Evolutionary conservation across 2,329 filamentous ascomycete species (phyloP).

Genomic region (Sclerotinia minor): DNA sequence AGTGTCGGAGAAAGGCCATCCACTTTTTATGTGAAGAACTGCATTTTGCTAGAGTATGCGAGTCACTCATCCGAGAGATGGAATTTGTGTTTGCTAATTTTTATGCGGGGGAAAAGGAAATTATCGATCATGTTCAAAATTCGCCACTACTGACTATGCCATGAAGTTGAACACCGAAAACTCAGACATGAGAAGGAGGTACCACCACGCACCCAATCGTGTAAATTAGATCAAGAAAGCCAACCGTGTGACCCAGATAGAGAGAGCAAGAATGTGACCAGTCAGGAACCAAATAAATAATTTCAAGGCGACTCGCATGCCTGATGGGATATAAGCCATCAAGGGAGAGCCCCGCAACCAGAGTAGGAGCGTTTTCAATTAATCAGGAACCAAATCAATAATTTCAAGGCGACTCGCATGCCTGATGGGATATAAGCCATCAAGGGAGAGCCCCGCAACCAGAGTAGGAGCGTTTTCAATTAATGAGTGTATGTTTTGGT

Average conservation of each 20-base stretch:
- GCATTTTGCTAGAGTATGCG: not conserved
- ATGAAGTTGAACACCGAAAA: not conserved
- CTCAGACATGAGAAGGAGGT: not conserved
- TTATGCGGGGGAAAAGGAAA: not conserved
- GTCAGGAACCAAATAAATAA: constrained; percentile 2
- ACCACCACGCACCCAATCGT: not conserved
- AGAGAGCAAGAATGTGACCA: constrained; percentile 2
- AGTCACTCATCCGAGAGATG: not conserved
- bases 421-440: constrained; percentile 16
- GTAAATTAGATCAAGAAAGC: not conserved
- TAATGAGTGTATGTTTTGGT: not conserved
- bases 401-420: too few relatives aligned
- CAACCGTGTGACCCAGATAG: not conserved
- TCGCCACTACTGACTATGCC: not conserved
- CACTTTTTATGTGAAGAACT: not conserved
- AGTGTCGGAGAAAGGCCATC: not conserved
- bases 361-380: constrained; percentile 24
- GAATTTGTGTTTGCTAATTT: not conserved
- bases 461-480: constrained; percentile 25
- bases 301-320: constrained; percentile 19
- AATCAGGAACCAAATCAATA: too few relatives aligned
- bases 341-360: constrained; percentile 22
- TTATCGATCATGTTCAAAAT: not conserved
- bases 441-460: constrained; percentile 22
- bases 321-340: constrained; percentile 20